Base-by-base conservation (phyloP, 129 eudicot species). In the Chrysanthemum lavandulifolium region DNA sequence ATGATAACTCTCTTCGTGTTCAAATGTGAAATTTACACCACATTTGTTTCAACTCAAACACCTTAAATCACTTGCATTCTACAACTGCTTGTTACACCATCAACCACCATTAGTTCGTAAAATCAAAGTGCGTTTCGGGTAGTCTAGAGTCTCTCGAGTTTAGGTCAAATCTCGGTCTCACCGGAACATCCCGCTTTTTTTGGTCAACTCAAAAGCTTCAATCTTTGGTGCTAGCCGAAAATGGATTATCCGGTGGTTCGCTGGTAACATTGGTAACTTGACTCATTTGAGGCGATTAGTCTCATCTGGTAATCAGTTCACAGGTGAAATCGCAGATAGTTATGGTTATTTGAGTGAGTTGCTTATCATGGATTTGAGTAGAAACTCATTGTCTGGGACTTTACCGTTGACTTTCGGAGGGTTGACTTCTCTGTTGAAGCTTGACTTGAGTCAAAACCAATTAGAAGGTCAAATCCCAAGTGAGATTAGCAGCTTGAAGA, bases 1-100 rank as follows among this genome's bases (percentile, higher is more conserved):
- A 89, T 66, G 96, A 89, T 21, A 89, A 89, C 66, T 89, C 92
- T 25, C 92, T 84, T 62, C 48, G 0, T 89, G 96, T 79, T 49
- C 73, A 73, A 67, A 86, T 72, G 85, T 77, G 12, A 88, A 78
- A 47, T 80, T 89, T 29, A 78, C 66, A 50, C 80, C 88, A 12
- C 70, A 84, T 55, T 65, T 89, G 48, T 89, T 89, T 73, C 82
- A 75, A 61, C 81, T 89, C 55, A 82, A 65, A 60, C 88, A 82
- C 72, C 82, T 89, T 2, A 86, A 76, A 64, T 74, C 90, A 2
- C 90, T 89, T 19, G 82, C 96, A 21, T 86, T 89, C 81, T 84
- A 74, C 75, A 78, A 74, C 61, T 89, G 96, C 61, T 84, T 89
- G 71, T 76, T 52, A 60, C 85, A 33, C 76, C 77, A 2, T 78